phyloP scores from a whole-genome alignment of 257 asterid genomes.

The Fraxinus anomala region DNA sequence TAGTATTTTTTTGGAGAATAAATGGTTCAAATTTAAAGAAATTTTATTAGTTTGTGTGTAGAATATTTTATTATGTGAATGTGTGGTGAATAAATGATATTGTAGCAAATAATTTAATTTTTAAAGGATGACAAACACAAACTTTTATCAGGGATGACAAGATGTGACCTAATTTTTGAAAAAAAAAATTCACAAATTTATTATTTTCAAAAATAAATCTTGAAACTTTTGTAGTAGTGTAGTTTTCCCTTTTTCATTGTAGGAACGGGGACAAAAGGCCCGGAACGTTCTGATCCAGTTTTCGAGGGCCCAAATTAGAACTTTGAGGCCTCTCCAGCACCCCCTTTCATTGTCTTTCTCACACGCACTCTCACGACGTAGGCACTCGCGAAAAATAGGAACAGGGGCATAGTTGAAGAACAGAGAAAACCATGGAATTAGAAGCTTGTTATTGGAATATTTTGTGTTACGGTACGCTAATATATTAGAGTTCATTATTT shows the following conservation, averaged over 20 bases:
- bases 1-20: no score
- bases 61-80: no score
- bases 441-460: neutral
- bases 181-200: no score
- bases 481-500: neutral
- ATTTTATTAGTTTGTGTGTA: no score
- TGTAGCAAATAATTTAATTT: no score
- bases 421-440: neutral
- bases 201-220: no score
- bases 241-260: neutral
- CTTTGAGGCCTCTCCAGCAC: neutral
- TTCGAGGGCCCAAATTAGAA: neutral
- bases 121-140: no score
- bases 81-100: no score
- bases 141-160: no score
- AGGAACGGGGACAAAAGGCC: neutral
- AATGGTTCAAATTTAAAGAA: no score
- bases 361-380: neutral
- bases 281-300: neutral
- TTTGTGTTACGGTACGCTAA: neutral
- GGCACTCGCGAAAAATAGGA: neutral
- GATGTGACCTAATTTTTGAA: no score
- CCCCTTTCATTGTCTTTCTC: neutral
- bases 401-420: conserved; percentile 1
- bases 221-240: no score